Evolutionary conservation across 805 yeast species (phyloP).

Genomic region (Kockiozyma suomiensis): DNA sequence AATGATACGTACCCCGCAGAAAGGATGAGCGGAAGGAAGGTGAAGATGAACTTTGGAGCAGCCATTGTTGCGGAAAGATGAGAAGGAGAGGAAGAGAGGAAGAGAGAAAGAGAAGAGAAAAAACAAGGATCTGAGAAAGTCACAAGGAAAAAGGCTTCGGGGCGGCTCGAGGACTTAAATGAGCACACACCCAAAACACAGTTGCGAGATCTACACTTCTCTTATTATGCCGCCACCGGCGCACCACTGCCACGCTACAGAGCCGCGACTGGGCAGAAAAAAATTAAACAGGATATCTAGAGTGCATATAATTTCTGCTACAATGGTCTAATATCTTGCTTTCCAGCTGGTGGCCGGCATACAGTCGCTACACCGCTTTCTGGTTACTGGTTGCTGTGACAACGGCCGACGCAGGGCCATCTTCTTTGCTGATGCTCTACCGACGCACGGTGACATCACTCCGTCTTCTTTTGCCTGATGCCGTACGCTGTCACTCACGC

Average conservation of each 20-base stretch:
- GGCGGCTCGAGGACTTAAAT: not conserved
- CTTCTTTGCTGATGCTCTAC: not conserved
- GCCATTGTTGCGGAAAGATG: constrained; percentile 8
- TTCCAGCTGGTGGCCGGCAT: no score
- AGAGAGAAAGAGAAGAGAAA: not conserved
- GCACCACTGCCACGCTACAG: not conserved
- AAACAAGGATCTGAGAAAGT: not conserved
- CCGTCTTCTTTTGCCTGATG: not conserved
- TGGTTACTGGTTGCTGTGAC: constrained; percentile 1
- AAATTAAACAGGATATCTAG: no score
- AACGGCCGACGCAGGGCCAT: not conserved
- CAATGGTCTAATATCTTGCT: no score
- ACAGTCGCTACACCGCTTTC: not conserved
- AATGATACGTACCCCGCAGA: constrained; percentile 30
- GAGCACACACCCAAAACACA: not conserved
- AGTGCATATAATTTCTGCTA: no score
- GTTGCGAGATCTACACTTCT: not conserved
- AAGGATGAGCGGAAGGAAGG: constrained; percentile 29
- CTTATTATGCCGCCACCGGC: not conserved
- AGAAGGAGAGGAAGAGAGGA: not conserved
- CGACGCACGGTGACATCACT: constrained; percentile 8
- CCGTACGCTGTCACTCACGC: constrained; percentile 9
- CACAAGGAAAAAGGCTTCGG: not conserved
- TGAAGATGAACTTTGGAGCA: constrained; percentile 2
- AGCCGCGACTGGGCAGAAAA: no score